Evolutionary conservation across 106 monocot species (phyloP).

Genomic region (Triglochin maritima): DNA sequence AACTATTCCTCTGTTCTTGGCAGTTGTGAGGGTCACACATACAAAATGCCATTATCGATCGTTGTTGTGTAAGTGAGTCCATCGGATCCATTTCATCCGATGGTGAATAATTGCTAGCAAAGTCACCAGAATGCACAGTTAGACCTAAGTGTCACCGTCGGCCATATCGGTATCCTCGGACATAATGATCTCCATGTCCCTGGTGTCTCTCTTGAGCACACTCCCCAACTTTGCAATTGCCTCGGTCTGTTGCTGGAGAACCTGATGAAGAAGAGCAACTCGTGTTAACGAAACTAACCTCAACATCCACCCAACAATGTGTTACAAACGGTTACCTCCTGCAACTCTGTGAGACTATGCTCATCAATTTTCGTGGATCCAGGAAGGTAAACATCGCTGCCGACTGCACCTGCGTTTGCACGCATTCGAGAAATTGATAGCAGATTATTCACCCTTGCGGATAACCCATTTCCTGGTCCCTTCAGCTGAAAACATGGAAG

Average conservation of each 20-base stretch:
- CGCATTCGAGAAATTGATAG: slow-evolving; percentile 49
- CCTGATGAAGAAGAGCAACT: slow-evolving; percentile 23
- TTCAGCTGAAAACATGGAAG: slow-evolving; percentile 44
- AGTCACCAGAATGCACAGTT: background rate
- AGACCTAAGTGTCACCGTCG: background rate
- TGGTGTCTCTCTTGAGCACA: slow-evolving; percentile 72
- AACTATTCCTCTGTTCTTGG: too few relatives aligned
- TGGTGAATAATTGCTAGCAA: too few relatives aligned
- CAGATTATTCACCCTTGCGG: slow-evolving; percentile 67
- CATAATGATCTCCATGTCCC: slow-evolving; percentile 84
- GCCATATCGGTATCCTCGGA: slow-evolving; percentile 37
- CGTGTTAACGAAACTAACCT: background rate
- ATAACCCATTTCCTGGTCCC: slow-evolving; percentile 57
- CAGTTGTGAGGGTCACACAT: too few relatives aligned
- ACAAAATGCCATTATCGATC: too few relatives aligned
- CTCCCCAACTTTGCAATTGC: slow-evolving; percentile 79
- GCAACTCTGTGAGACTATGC: slow-evolving; percentile 65
- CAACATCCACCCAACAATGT: too few relatives aligned
- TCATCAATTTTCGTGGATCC: slow-evolving; percentile 66
- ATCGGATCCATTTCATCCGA: too few relatives aligned
- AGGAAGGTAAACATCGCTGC: slow-evolving; percentile 37
- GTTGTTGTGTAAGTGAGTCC: too few relatives aligned
- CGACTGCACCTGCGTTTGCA: slow-evolving; percentile 36
- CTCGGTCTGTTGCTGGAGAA: slow-evolving; percentile 68
- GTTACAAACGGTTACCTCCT: slow-evolving; percentile 40